Evolutionary conservation across 2,329 filamentous ascomycete species (phyloP).

Genomic region (Scedosporium apiospermum): DNA sequence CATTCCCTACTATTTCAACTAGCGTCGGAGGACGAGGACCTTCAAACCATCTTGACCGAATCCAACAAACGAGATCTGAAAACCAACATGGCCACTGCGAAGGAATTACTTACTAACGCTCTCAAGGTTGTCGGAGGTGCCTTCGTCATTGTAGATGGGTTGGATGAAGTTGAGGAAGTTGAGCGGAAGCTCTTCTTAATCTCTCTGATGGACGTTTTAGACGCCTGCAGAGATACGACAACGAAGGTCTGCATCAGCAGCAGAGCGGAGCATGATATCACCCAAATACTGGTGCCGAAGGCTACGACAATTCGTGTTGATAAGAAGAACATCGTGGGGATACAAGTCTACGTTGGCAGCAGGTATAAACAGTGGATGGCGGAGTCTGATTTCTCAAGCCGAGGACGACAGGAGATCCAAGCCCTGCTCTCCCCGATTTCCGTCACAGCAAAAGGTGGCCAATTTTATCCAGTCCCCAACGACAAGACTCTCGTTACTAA

Average conservation of each 20-base stretch:
- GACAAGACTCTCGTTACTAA: too few species aligned
- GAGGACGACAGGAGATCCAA: neutral
- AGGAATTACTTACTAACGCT: neutral
- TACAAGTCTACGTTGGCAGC: constrained; percentile 1
- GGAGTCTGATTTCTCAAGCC: neutral
- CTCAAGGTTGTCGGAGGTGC: neutral
- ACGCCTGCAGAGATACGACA: neutral
- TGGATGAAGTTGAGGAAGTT: neutral
- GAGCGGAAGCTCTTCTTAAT: neutral
- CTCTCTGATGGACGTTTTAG: neutral
- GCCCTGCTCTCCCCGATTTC: neutral
- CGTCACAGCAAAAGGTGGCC: neutral
- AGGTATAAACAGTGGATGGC: constrained; percentile 8
- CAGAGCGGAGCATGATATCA: neutral
- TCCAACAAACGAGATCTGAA: constrained; percentile 1
- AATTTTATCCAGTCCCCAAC: too few species aligned
- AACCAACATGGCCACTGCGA: neutral
- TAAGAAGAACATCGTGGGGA: neutral
- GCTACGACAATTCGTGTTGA: neutral
- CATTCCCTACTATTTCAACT: constrained; percentile 1
- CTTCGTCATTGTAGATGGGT: neutral
- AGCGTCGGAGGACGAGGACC: neutral
- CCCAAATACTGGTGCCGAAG: neutral
- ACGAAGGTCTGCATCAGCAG: neutral
- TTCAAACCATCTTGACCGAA: neutral